These are phyloP conservation scores for Trametes maxima DNA, from an alignment of 768 basidiomycete genomes.

Conservation along the genomic window DNA sequence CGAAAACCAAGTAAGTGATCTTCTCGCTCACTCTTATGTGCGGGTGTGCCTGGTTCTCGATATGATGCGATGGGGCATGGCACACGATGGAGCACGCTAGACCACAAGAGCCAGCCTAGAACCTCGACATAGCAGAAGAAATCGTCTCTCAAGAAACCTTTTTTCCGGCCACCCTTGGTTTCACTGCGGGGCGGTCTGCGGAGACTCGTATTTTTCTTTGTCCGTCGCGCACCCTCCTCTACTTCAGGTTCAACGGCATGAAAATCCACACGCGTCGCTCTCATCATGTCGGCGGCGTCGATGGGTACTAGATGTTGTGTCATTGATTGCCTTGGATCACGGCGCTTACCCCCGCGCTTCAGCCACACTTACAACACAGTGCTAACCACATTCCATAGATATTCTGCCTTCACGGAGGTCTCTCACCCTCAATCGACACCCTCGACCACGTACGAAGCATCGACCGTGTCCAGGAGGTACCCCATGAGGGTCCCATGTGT, in stretches of 20 bases:
- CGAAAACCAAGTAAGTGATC: slow-evolving; percentile 90
- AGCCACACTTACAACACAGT: slow-evolving; percentile 7
- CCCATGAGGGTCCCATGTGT: slow-evolving; percentile 99
- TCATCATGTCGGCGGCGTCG: neutral
- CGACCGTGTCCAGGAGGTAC: slow-evolving; percentile 98
- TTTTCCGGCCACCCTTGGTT: too few species aligned
- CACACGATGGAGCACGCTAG: slow-evolving; percentile 1
- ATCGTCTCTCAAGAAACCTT: too few species aligned
- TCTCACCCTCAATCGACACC: slow-evolving; percentile 98
- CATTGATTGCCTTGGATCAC: slow-evolving; percentile 2
- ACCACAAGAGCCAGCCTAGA: neutral
- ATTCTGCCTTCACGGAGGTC: slow-evolving; percentile 97
- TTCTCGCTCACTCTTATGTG: neutral
- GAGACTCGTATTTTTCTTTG: too few species aligned
- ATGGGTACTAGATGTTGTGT: slow-evolving; percentile 1
- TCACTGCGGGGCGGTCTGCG: too few species aligned
- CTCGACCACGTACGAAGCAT: slow-evolving; percentile 99
- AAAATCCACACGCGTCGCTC: neutral
- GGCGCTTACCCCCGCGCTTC: neutral
- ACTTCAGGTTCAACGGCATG: neutral
- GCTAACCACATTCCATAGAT: slow-evolving; percentile 56
- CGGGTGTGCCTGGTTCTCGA: neutral
- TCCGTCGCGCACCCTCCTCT: too few species aligned
- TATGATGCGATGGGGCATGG: slow-evolving; percentile 1
- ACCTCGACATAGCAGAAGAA: too few species aligned